A percentile compares a stretch with the other conserved stretches of the same genome.
Conservation (phyloP, 176 grass and related monocot species). For the Oropetium thomaeum region DNA sequence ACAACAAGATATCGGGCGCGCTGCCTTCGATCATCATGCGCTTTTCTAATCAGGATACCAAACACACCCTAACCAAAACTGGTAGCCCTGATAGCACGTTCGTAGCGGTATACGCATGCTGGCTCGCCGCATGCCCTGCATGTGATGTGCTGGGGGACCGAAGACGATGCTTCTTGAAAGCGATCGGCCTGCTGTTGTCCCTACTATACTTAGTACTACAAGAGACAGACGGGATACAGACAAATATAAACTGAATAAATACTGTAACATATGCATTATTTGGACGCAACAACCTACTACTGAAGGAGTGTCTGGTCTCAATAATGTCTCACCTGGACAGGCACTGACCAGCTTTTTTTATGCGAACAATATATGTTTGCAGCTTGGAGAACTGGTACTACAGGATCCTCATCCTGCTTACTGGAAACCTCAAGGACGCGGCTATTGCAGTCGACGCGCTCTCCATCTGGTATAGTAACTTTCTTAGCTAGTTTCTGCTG, state of each 20-base stretch:
- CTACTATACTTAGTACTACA: neutral
- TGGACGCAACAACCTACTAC: neutral
- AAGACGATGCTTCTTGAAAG: neutral
- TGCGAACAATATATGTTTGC: neutral
- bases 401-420: conserved; percentile 72
- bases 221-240: neutral
- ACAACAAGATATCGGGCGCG: no score
- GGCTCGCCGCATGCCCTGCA: neutral
- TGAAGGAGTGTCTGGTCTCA: neutral
- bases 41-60: no score
- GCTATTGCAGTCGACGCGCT: conserved; percentile 85
- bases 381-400: conserved; percentile 99
- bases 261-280: neutral
- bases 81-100: neutral
- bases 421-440: conserved; percentile 74
- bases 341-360: neutral
- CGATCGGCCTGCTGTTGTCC: neutral
- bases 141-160: neutral
- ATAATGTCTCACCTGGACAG: neutral
- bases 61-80: no score
- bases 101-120: neutral
- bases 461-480: conserved; percentile 89
- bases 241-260: neutral
- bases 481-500: no score
- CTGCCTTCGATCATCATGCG: no score